Evolutionary conservation across 495 filamentous ascomycete genomes (phyloP), one percentile per base, ranked within the genome.

Genomic region (Darksidea phi): DNA sequence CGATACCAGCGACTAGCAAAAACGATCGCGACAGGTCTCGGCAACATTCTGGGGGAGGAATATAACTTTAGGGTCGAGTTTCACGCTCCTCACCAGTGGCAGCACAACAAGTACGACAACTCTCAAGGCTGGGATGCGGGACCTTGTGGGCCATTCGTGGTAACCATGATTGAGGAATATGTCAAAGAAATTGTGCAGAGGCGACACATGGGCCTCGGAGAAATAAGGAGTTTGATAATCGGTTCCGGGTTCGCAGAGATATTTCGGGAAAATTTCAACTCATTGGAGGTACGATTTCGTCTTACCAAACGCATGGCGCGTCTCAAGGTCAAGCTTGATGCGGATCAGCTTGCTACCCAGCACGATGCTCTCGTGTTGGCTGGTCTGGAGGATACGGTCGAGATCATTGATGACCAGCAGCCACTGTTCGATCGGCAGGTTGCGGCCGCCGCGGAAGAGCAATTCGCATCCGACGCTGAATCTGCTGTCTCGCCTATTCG

Each of bases 141-240:
- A 0, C 20, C 53, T 18, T 64, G 61, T 34, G 61, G 54, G 6
- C 61, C 61, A 8, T 64, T 52, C 28, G 41, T 59, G 11, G 18
- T 50, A 13, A n/a, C 11, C 6, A 25, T 56, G 43, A 25, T 43
- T 20, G 26, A 26, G 6, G 2, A 26, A 0, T 63, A 21, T 18
- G 15, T 60, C n/a, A 11, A 34, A 7, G n/a, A 28, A n/a, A 57
- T 48, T 21, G 21, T 8, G 41, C 18, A 21, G n/a, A 2, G 6
- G 1, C 15, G 49, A 5, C 2, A 11, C n/a, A 15, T 49, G 10
- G 45, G 47, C 23, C 18, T 6, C 1, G 42, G 6, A 18, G 10
- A 20, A 2, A 41, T 47, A 10, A 15, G 20, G 28, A 4, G 20
- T n/a, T 24, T 38, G 6, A 24, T n/a, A 2, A 5, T 54, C 20